Conservation (phyloP, 1,284 basidiomycete species). For the Pholiota adiposa region DNA sequence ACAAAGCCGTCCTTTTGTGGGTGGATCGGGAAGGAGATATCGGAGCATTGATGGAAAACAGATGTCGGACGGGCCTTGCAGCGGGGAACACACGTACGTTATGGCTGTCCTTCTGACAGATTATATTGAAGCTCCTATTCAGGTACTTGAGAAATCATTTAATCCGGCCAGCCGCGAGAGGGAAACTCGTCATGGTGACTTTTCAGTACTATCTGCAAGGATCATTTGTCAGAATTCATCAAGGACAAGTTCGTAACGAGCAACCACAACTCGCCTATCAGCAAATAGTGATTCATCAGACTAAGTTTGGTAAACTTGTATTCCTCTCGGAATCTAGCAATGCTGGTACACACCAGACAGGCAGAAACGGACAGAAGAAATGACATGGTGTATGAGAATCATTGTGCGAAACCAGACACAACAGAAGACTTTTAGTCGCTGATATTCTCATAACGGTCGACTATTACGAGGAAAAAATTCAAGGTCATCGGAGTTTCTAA, state of each 20-base stretch:
- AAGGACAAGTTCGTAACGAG: not conserved
- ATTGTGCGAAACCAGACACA: too few species aligned
- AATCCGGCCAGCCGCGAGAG: not conserved
- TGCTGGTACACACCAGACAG: not conserved
- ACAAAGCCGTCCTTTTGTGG: not conserved
- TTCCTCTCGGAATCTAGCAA: not conserved
- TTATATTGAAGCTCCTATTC: not conserved
- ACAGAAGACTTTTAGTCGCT: too few species aligned
- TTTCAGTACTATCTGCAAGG: not conserved
- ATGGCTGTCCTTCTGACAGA: not conserved
- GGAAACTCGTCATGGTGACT: not conserved
- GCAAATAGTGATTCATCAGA: not conserved
- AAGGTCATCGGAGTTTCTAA: too few species aligned
- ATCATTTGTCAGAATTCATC: not conserved
- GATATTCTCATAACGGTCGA: too few species aligned
- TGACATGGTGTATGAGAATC: too few species aligned
- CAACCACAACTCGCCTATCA: not conserved
- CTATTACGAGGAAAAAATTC: too few species aligned
- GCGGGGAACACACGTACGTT: not conserved
- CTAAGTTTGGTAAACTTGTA: not conserved
- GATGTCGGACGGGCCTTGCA: not conserved
- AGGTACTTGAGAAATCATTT: not conserved
- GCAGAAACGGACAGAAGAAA: too few species aligned
- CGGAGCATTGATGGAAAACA: not conserved
- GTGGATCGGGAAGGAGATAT: constrained; percentile 2